Conservation (phyloP, 1,284 basidiomycete genomes). For the Papiliotrema laurentii region DNA sequence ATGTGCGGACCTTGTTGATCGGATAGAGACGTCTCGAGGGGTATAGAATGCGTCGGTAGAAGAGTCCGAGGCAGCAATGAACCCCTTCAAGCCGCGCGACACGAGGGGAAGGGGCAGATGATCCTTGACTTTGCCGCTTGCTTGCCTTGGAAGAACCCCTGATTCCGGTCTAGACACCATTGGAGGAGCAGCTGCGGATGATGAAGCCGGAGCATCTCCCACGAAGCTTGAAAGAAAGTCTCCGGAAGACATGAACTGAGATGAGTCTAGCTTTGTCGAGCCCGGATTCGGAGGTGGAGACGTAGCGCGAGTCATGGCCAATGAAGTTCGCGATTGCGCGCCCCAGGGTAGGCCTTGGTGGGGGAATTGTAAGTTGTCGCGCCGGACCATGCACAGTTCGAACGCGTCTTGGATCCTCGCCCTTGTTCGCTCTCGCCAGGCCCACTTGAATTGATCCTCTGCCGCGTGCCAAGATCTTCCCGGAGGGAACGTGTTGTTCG, state of each 20-base stretch:
- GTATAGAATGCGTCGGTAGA: background rate
- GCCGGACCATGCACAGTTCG: conserved; percentile 62
- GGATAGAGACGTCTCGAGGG: background rate
- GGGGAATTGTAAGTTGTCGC: background rate
- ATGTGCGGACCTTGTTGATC: background rate
- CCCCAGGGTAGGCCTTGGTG: background rate
- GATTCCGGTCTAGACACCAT: background rate
- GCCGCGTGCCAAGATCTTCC: conserved; percentile 45
- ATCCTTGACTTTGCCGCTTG: background rate
- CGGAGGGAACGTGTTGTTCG: conserved; percentile 26
- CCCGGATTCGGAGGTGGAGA: too few species aligned
- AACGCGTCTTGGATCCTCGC: conserved; percentile 68
- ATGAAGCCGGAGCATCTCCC: too few species aligned
- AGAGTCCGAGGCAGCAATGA: background rate
- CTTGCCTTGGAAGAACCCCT: background rate
- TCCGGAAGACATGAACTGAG: too few species aligned
- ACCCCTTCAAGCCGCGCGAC: background rate
- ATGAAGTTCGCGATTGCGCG: too few species aligned
- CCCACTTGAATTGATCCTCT: conserved; percentile 56
- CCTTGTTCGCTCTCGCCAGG: conserved; percentile 67
- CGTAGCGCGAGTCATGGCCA: too few species aligned
- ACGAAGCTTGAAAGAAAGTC: too few species aligned
- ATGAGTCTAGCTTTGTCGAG: too few species aligned
- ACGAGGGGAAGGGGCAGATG: background rate
- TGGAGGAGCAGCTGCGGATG: background rate